Base-by-base conservation (phyloP, 2,329 filamentous ascomycete genomes). In the Beauveria bassiana region DNA sequence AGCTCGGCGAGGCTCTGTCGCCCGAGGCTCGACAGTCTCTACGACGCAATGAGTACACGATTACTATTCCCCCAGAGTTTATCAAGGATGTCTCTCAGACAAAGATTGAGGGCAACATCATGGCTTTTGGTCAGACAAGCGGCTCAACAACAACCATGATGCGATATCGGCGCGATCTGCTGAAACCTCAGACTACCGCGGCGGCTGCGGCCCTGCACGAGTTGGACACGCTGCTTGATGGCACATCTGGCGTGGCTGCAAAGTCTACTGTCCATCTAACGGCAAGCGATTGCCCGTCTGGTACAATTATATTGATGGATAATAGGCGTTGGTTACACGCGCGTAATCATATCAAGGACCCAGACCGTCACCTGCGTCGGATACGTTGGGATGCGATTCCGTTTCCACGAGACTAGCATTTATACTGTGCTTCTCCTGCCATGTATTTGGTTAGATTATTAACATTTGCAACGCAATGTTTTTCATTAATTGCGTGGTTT, bases 21-120 rank as follows among this genome's bases (percentile, higher is more conserved):
- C 68, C 1, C 65, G 75, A 0, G 71, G 73, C 0, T 53, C 65
- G 1, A 50, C 58, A 0, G 68, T 70, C 2, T 59, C 63, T 31
- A 50, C 43, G 0, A 53, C 63, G 65, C 0, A 67, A 68, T 1
- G 70, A 75, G 12, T 77, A 68, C 59, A 64, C 63, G 0, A 72
- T 77, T 51, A 61, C 52, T 0, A 70, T 72, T 1, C 74, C 73
- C 0, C 66, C 66, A 0, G 73, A 76, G 51, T 74, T 76, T 51
- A 68, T 75, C 65, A 74, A 74, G 31, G 54, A 70, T 6, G 28
- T 5, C 56, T 65, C 0, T 1, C 10, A 2, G 60, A 42, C 28
- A 6, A 26, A 56, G 14, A 53, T 56, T 1, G 46, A 64, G 3
- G 70, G 71, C 3, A 61, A 65, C 0, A 1, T 62, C 72, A 8